Evolutionary conservation across 1,284 basidiomycete genomes (phyloP), one percentile per base, ranked within the genome.

Genomic region (Ganoderma sinense): DNA sequence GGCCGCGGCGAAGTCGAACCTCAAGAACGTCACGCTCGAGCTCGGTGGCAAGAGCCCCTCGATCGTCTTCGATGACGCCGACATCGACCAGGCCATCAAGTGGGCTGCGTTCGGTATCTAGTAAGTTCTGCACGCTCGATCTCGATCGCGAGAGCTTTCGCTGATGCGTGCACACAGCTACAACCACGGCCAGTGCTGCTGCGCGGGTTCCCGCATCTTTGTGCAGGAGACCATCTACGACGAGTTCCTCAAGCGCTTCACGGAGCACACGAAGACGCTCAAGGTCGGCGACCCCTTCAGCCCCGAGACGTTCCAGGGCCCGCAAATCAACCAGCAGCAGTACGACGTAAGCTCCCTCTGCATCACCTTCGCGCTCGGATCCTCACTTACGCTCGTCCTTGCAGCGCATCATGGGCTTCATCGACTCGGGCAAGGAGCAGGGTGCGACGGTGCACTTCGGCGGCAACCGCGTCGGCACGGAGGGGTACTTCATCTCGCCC

Each of bases 31-130:
- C 64, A 96, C 95, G 4, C 90, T 98, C 75, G 97, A 98, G 83
- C 88, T 98, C 62, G 97, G 97, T 48, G 96, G 97, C 45, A 98
- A 98, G 87, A 92, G 91, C 70, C 94, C 96, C 29, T 94, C 91
- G 78, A 88, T 93, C 78, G 84, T 94, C 71, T 93, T 90, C 71
- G 84, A 93, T 69, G 92, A 94, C 74, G 90, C 91, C 0, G 87
- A 93, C 76, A 74, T 97, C 64, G 92, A 95, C 1, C 87, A 93
- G 79, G 94, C 95, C 39, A 89, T 96, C 59, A 86, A 89, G 72
- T 97, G 95, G 94, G 86, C 95, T 29, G 84, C 89, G 1, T 92
- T 92, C 81, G 94, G 94, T 71, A 91, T 96, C 79, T 94, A 91
- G 90, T 93, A 67, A 67, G 87, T 84, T 31, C 45, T 41, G 29